Base-by-base conservation (phyloP, 805 yeast species). In the Ogataea salicorniae region DNA sequence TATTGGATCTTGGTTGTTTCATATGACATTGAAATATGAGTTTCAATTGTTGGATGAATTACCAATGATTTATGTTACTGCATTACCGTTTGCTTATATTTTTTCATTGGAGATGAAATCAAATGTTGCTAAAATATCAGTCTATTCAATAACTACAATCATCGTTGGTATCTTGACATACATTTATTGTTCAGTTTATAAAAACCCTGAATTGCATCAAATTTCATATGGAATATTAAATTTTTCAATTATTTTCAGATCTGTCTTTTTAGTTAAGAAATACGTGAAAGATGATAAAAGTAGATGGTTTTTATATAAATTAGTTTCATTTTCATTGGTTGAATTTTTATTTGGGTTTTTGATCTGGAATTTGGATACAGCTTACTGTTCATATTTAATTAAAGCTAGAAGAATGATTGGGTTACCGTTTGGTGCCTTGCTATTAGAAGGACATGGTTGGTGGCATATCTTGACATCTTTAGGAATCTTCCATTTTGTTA, bases 51-150 rank as follows among this genome's bases (percentile, higher is more conserved):
- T 91, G 57, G 98, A 91, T 68, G 98, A 91, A 63, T 73, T 91
- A 60, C 97, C 98, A 37, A 91, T 91, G 98, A 86, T 91, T 54
- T 91, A 91, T 67, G 96, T 96, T 39, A 91, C 97, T 2, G 88
- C 96, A 57, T 81, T 91, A 20, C 97, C 97, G 1, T 81, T 89
- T 53, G 66, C 65, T 4, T 64, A 64, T 47, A 58, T 64, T 20
- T 57, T 60, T 40, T 52, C 62, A 7, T 48, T 62, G 26, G 65
- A 58, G 26, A 23, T 50, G 34, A 39, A 45, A 6, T 26, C 48
- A n/a, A 47, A 26, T 15, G 4, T 20, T 9, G 34, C 31, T 11
- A 46, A 46, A 26, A 17, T 26, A 20, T 8, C 47, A 4, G 51
- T 62, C 5, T 62, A 61, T 42, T 13, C 38, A 8, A 14, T 36